Evolutionary conservation across 257 asterid species (phyloP).

Genomic region (Linaria vulgaris): DNA sequence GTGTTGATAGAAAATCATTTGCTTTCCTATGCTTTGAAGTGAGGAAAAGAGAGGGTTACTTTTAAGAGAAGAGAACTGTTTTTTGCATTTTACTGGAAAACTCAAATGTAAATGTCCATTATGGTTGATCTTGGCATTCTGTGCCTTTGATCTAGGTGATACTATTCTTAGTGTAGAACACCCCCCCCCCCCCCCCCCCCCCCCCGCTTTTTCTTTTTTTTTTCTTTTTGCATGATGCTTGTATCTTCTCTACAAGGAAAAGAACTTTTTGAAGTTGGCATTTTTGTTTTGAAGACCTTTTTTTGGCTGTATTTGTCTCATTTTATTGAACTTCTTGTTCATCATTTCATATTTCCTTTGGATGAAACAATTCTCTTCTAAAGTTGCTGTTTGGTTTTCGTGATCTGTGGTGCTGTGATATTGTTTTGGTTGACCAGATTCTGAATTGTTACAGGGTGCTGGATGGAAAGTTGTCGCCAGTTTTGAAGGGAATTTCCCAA

Average conservation of each 20-base stretch:
- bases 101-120: no score
- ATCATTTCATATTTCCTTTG: neutral
- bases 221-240: neutral
- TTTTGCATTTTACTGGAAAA: no score
- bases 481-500: constrained; percentile 98
- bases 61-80: no score
- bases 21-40: no score
- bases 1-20: no score
- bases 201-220: no score
- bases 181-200: no score
- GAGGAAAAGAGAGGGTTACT: no score
- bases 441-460: constrained; percentile 57
- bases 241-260: neutral
- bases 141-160: no score
- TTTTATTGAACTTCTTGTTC: neutral
- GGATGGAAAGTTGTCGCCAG: constrained; percentile 99
- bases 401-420: neutral
- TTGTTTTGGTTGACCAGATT: neutral
- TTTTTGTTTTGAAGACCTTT: neutral
- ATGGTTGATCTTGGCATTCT: no score
- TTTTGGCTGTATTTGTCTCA: neutral
- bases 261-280: neutral
- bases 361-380: neutral
- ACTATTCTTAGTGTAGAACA: no score
- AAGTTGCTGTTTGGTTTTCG: neutral